Conservation (phyloP, 371 early-diverging fungal genomes). For the Basidiobolus meristosporus region DNA sequence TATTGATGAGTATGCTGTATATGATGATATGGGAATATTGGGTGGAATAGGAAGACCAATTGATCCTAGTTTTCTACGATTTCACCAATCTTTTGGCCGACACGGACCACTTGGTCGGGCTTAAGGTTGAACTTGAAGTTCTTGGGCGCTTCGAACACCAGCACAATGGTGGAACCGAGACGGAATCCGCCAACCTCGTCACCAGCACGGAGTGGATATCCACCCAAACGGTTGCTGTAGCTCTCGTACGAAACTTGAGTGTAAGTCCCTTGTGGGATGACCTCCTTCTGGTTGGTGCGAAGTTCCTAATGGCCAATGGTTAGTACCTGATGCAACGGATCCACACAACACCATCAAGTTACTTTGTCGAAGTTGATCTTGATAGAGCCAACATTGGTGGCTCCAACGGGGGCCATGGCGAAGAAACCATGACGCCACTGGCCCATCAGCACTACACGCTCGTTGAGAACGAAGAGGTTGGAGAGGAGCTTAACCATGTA, state of each 20-base stretch:
- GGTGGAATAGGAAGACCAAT: neutral
- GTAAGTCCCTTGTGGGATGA: constrained; percentile 46
- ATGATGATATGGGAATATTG: neutral
- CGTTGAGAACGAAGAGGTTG: constrained; percentile 87
- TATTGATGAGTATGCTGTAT: neutral
- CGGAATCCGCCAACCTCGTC: constrained; percentile 90
- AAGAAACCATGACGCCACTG: constrained; percentile 88
- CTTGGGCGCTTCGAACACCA: constrained; percentile 88
- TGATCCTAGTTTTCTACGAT: neutral
- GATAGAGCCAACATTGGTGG: constrained; percentile 94
- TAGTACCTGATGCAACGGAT: no score
- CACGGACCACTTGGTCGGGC: constrained; percentile 51
- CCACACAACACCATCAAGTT: constrained; percentile 9
- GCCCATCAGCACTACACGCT: constrained; percentile 82
- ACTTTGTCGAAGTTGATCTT: constrained; percentile 76
- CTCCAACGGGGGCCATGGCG: constrained; percentile 90
- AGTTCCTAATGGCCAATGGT: constrained; percentile 29
- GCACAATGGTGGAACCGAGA: constrained; percentile 87
- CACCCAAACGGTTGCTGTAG: constrained; percentile 34
- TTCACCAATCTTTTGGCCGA: constrained; percentile 62
- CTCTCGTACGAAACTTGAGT: constrained; percentile 51
- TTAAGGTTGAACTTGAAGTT: constrained; percentile 55
- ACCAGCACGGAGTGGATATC: constrained; percentile 47
- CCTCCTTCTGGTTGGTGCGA: constrained; percentile 42
- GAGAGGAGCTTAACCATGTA: constrained; percentile 58